Conservation (phyloP, 2,329 filamentous ascomycete genomes). For the Macrophomina tecta region DNA sequence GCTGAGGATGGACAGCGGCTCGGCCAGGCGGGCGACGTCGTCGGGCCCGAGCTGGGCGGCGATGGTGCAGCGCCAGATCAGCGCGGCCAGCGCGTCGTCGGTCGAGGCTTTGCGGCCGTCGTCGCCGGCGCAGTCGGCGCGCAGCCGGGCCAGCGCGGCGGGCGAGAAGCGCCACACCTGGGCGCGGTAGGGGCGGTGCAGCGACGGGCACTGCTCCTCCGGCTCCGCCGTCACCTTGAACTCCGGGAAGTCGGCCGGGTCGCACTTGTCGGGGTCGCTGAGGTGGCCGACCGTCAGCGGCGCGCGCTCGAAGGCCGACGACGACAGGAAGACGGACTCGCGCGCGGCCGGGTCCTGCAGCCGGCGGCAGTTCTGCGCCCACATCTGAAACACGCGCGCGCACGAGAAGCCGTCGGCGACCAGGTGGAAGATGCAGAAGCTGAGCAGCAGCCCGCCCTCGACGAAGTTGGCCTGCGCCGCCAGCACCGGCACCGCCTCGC, state of each 20-base stretch:
- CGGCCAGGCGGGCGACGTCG: conserved; percentile 35
- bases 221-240: not conserved
- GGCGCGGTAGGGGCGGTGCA: not conserved
- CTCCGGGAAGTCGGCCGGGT: not conserved
- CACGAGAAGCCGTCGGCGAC: conserved; percentile 37
- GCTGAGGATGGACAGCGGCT: conserved; percentile 56
- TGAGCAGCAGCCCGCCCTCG: conserved; percentile 43
- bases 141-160: conserved; percentile 38
- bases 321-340: conserved; percentile 8
- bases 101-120: conserved; percentile 56
- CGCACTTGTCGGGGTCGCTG: conserved; percentile 13
- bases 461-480: conserved; percentile 43
- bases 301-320: conserved; percentile 17
- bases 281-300: conserved; percentile 8
- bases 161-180: conserved; percentile 35
- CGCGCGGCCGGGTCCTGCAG: not conserved
- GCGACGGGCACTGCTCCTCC: not conserved
- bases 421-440: conserved; percentile 42
- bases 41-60: conserved; percentile 49
- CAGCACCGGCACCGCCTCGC: conserved; percentile 35
- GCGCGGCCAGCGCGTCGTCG: conserved; percentile 56
- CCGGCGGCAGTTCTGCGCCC: conserved; percentile 29
- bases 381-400: conserved; percentile 18
- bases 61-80: conserved; percentile 61
- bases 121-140: conserved; percentile 48